phyloP scores from a whole-genome alignment of 352 stramenopile genomes.

The Phytophthora pinifolia region DNA sequence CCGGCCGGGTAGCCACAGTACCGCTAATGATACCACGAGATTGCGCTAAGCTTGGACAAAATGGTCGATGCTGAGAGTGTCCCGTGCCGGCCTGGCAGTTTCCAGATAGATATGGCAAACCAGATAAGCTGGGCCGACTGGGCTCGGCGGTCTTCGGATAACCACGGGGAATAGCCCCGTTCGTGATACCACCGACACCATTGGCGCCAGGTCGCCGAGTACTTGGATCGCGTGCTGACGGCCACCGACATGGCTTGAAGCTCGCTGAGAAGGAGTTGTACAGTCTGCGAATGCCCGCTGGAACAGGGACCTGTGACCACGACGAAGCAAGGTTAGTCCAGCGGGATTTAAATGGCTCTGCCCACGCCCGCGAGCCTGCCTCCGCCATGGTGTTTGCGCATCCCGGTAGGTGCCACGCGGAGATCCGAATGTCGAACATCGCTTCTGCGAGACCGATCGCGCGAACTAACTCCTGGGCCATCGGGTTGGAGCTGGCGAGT shows the following conservation, averaged over 20 bases:
- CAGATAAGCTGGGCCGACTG: constrained; percentile 14
- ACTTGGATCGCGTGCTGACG: not conserved
- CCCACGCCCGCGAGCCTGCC: too few species aligned
- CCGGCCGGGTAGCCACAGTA: too few species aligned
- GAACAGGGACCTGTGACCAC: not conserved
- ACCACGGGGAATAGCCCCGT: not conserved
- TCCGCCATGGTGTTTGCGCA: too few species aligned
- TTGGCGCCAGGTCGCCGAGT: not conserved
- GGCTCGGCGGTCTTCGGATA: not conserved
- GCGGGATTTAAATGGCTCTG: not conserved
- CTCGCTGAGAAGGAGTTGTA: not conserved
- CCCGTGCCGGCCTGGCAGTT: not conserved
- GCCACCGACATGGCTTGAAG: not conserved
- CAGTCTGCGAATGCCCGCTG: not conserved
- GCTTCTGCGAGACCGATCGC: too few species aligned
- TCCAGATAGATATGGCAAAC: constrained; percentile 8
- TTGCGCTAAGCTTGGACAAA: constrained; percentile 10
- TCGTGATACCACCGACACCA: not conserved
- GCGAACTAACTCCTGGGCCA: not conserved
- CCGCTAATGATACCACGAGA: constrained; percentile 14
- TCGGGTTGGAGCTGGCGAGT: not conserved
- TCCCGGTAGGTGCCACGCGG: not conserved
- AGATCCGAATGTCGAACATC: not conserved
- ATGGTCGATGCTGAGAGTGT: constrained; percentile 7
- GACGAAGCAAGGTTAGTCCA: not conserved